Conservation (phyloP, 2,329 filamentous ascomycete species). For the Plectosphaerella sp. region DNA sequence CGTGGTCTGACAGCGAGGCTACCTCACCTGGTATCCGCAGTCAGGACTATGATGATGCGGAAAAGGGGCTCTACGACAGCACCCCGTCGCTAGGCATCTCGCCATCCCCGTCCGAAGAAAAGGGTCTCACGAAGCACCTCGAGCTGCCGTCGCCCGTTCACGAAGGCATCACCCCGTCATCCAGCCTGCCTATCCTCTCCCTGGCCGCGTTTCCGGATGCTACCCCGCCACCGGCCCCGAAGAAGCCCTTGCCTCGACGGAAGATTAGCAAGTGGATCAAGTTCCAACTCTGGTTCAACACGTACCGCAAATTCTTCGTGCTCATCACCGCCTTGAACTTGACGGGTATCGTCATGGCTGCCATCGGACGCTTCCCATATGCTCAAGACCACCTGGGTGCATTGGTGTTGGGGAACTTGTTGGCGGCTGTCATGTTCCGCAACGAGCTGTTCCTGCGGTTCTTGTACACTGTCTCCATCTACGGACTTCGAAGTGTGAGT, state of each 20-base stretch:
- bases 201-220: slow-evolving; percentile 12
- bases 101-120: slow-evolving; percentile 17
- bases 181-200: slow-evolving; percentile 18
- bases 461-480: slow-evolving; percentile 30
- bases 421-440: slow-evolving; percentile 32
- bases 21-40: background rate
- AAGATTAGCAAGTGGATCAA: slow-evolving; percentile 26
- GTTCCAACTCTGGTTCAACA: slow-evolving; percentile 34
- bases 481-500: slow-evolving; percentile 29
- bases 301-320: slow-evolving; percentile 34
- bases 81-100: slow-evolving; percentile 15
- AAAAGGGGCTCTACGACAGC: slow-evolving; percentile 28
- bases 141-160: slow-evolving; percentile 23
- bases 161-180: slow-evolving; percentile 23
- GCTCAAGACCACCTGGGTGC: slow-evolving; percentile 31
- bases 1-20: slow-evolving; percentile 2
- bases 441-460: slow-evolving; percentile 33
- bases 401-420: slow-evolving; percentile 31
- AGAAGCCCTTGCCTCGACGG: slow-evolving; percentile 9
- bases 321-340: slow-evolving; percentile 30
- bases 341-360: slow-evolving; percentile 27
- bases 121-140: slow-evolving; percentile 8
- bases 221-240: slow-evolving; percentile 4
- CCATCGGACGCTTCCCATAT: slow-evolving; percentile 26
- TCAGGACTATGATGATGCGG: slow-evolving; percentile 23